Evolutionary conservation across 768 basidiomycete species (phyloP).

Genomic region (Termitomyces sp.): DNA sequence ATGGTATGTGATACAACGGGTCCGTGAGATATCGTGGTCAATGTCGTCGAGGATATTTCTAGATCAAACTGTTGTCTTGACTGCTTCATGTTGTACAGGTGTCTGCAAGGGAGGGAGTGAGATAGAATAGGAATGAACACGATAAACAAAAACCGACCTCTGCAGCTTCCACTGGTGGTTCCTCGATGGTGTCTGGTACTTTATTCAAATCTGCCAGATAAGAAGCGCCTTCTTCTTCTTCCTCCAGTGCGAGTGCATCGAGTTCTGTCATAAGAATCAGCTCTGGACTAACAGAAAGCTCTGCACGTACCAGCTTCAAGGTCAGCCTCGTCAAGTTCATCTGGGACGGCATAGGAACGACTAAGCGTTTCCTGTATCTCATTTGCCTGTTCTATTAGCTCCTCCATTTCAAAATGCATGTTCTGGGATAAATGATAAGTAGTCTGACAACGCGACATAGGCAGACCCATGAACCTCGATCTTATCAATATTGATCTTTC

Average conservation of each 20-base stretch:
- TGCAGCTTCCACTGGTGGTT: conserved; percentile 65
- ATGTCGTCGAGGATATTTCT: conserved; percentile 5
- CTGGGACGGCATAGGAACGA: conserved; percentile 92
- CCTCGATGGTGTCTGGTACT: conserved; percentile 89
- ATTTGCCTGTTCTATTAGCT: conserved; percentile 92
- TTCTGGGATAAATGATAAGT: conserved; percentile 39
- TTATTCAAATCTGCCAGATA: conserved; percentile 87
- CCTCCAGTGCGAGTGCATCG: conserved; percentile 89
- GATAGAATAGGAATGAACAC: neutral
- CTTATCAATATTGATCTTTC: conserved; percentile 96
- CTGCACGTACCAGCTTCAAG: conserved; percentile 78
- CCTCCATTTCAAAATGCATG: conserved; percentile 98
- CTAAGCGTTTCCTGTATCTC: conserved; percentile 95
- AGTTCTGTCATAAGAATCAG: conserved; percentile 57
- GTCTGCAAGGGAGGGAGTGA: conserved; percentile 26
- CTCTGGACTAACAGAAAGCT: neutral
- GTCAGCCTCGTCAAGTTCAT: conserved; percentile 97
- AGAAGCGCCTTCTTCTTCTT: conserved; percentile 84
- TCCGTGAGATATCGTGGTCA: conserved; percentile 3
- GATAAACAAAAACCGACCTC: conserved; percentile 41
- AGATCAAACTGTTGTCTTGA: conserved; percentile 44
- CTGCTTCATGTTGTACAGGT: conserved; percentile 43
- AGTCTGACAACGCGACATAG: neutral
- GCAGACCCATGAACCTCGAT: conserved; percentile 71
- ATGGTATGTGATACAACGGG: conserved; percentile 15